Base-by-base conservation (phyloP, 2,329 filamentous ascomycete genomes). In the Aureobasidium sp. region DNA sequence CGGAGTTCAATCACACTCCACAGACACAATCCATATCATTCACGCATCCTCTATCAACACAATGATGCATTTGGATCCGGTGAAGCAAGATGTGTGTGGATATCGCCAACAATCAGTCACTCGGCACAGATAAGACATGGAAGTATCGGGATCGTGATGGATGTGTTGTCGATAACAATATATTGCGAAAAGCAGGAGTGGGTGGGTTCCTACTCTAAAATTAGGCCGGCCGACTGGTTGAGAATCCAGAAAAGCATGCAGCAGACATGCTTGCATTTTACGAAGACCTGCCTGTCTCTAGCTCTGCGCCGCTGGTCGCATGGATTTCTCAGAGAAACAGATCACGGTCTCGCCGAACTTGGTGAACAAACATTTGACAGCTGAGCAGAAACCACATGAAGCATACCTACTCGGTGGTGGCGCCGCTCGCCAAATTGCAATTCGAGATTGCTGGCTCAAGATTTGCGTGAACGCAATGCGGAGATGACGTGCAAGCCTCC, bases 401-500 rank as follows among this genome's bases (percentile, higher is more conserved):
- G 25, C 27, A 15, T 27, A 46, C 27, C 21, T 27, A 46, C 29
- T 46, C 38, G 53, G 53, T 21, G 7, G 29, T 40, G 55, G 42
- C 43, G 55, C n/a, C 42, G 55, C 53, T 42, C 25, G n/a, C 21
- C 55, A 58, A 21, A 33, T 58, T 58, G 42, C 42, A 58, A n/a
- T 29, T 19, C 10, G 25, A 58, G 33, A 58, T 58, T 33, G 42
- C 53, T 37, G 38, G 55, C 55, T 58, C 43, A 58, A 46, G 43
- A 47, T 37, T 38, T 58, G 23, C 29, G 27, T 29, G 21, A 40
- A 38, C 42, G 29, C 42, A 43, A 38, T 58, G 33, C 37, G 43
- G 55, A 49, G 40, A 58, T 58, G 55, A 58, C 55, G 55, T 57
- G 54, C 42, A 57, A 55, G 54, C 43, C 55, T 38, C 33, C 19